phyloP scores from a whole-genome alignment of 345 rosid species.

The Orychophragmus violaceus region DNA sequence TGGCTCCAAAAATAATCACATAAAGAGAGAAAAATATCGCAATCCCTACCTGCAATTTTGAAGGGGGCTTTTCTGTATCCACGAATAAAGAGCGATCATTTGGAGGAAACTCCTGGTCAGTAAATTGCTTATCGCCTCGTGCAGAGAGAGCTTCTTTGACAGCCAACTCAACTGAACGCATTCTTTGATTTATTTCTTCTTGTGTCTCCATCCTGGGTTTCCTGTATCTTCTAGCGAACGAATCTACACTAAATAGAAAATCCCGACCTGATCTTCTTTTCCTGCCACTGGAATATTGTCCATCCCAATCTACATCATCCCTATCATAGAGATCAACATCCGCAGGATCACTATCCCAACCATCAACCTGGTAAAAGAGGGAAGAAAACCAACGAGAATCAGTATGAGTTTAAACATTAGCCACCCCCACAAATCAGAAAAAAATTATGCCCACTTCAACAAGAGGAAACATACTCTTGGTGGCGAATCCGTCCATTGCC shows the following conservation, averaged over 20 bases:
- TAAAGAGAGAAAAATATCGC: not conserved
- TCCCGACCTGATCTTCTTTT: constrained; percentile 87
- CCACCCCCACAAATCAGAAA: not conserved
- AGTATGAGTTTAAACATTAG: not conserved
- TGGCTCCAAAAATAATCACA: not conserved
- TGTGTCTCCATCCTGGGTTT: constrained; percentile 92
- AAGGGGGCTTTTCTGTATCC: constrained; percentile 76
- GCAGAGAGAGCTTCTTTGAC: constrained; percentile 95
- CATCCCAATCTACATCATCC: constrained; percentile 99
- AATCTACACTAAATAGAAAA: constrained; percentile 63
- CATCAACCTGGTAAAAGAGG: constrained; percentile 63
- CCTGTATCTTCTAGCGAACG: constrained; percentile 86
- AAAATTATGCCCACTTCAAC: not conserved
- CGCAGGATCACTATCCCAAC: constrained; percentile 98
- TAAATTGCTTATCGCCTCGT: constrained; percentile 76
- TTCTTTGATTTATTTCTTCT: constrained; percentile 89
- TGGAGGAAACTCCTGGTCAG: constrained; percentile 99
- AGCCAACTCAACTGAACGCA: constrained; percentile 96
- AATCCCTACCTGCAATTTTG: constrained; percentile 76
- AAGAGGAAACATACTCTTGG: constrained; percentile 56
- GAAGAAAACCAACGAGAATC: constrained; percentile 25
- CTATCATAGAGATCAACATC: constrained; percentile 96
- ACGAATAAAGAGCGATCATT: constrained; percentile 79
- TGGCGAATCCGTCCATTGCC: constrained; percentile 99
- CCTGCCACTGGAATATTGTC: constrained; percentile 97